Conservation (phyloP, 2,329 filamentous ascomycete species). For the Penicillium thymicola region DNA sequence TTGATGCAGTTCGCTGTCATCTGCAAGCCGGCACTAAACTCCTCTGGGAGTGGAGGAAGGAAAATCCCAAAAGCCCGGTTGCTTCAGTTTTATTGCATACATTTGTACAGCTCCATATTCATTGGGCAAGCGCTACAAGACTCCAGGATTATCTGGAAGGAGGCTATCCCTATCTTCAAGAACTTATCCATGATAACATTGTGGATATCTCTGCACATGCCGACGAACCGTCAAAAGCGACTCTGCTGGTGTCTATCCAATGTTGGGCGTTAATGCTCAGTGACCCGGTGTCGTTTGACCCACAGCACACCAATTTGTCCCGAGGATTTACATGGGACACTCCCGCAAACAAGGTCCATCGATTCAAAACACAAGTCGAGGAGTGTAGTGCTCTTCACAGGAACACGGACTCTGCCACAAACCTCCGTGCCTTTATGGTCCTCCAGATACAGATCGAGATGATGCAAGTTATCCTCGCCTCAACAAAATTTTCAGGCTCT, state of each 20-base stretch:
- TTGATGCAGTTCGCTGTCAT: conserved; percentile 3
- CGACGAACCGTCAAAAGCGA: not conserved
- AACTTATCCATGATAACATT: conserved; percentile 1
- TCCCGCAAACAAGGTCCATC: not conserved
- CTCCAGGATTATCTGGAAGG: not conserved
- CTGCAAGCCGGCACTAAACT: conserved; percentile 2
- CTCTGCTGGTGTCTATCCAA: not conserved
- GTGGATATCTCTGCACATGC: not conserved
- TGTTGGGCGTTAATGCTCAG: not conserved
- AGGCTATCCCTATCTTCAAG: not conserved
- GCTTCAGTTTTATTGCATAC: not conserved
- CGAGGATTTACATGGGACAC: not conserved
- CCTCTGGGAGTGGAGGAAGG: conserved; percentile 3
- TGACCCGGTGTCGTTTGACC: not conserved
- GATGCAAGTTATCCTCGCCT: not conserved
- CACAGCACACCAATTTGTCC: not conserved
- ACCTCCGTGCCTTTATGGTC: not conserved
- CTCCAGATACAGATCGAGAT: conserved; percentile 1
- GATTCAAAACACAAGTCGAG: not conserved
- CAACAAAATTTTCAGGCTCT: not conserved
- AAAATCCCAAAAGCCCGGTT: not conserved
- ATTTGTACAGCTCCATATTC: conserved; percentile 7
- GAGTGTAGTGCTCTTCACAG: not conserved
- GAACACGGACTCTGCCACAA: not conserved
- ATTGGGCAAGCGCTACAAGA: conserved; percentile 1